A percentile compares a stretch with the other conserved stretches of the same genome.
These are phyloP conservation scores for Camellia japonica DNA, from an alignment of 148 eudicot species.

Conservation along the genomic window DNA sequence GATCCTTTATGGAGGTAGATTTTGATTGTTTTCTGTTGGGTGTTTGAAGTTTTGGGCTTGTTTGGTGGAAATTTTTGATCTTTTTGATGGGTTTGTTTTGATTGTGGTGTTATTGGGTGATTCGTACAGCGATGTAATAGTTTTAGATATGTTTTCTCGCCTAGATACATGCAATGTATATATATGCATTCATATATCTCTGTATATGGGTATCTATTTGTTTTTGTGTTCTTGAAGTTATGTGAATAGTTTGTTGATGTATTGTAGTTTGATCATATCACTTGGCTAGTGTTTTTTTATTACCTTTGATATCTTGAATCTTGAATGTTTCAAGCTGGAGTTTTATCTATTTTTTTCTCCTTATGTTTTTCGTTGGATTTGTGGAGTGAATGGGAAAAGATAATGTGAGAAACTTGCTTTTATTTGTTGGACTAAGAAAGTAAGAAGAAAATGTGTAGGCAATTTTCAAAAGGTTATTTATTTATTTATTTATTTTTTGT, in stretches of 20 bases:
- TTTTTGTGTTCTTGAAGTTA: background rate
- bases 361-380: background rate
- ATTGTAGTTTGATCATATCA: background rate
- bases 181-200: background rate
- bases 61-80: conserved; percentile 9
- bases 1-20: conserved; percentile 12
- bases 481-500: no score
- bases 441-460: background rate
- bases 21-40: background rate
- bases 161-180: background rate
- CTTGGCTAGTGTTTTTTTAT: no score
- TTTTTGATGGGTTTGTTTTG: conserved; percentile 6
- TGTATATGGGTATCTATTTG: background rate
- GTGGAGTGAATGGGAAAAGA: background rate
- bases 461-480: no score
- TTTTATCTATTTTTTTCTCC: background rate
- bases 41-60: background rate
- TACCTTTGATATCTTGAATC: background rate
- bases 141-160: background rate
- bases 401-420: no score
- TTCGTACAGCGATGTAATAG: background rate
- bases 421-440: background rate
- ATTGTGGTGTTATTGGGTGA: background rate
- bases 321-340: background rate
- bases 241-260: background rate